These are phyloP conservation scores for Polyporus tsugae DNA, from an alignment of 1,284 basidiomycete genomes.

Conservation along the genomic window DNA sequence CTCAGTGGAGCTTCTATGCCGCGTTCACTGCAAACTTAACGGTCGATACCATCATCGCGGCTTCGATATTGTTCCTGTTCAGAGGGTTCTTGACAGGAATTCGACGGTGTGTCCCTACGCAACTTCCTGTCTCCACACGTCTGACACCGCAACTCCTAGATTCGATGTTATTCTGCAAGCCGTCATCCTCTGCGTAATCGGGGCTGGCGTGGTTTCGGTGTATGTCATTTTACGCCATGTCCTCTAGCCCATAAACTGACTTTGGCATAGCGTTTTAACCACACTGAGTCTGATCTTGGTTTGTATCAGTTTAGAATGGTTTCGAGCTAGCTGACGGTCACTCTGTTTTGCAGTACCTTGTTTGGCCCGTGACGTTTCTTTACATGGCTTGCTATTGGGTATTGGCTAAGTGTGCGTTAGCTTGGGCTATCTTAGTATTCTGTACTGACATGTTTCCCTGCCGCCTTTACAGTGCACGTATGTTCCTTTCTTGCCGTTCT, in stretches of 20 bases:
- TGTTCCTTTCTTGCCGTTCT: conserved; percentile 26
- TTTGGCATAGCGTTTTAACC: conserved; percentile 1
- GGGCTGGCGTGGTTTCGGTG: conserved; percentile 21
- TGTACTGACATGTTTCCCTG: not conserved
- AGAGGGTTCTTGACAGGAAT: conserved; percentile 21
- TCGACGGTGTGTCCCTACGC: conserved; percentile 6
- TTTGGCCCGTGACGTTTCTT: not conserved
- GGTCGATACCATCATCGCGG: not conserved
- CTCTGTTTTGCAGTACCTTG: not conserved
- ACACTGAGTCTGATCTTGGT: not conserved
- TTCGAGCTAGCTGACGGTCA: not conserved
- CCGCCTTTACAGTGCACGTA: conserved; percentile 18
- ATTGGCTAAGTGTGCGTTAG: conserved; percentile 19
- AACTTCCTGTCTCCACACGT: not conserved
- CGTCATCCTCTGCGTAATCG: conserved; percentile 19
- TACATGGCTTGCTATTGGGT: conserved; percentile 19
- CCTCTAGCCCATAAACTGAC: not conserved
- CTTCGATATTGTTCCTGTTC: conserved; percentile 15
- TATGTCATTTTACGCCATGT: not conserved
- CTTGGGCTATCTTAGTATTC: not conserved
- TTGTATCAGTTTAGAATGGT: not conserved
- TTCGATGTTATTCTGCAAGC: conserved; percentile 17
- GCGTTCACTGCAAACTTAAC: not conserved
- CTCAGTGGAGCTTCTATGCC: conserved; percentile 5
- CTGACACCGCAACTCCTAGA: not conserved